Percentiles rank a stretch among this genome's conserved stretches.
phyloP scores from a whole-genome alignment of 1,139 yeast genomes.

The Diutina mesorugosa region DNA sequence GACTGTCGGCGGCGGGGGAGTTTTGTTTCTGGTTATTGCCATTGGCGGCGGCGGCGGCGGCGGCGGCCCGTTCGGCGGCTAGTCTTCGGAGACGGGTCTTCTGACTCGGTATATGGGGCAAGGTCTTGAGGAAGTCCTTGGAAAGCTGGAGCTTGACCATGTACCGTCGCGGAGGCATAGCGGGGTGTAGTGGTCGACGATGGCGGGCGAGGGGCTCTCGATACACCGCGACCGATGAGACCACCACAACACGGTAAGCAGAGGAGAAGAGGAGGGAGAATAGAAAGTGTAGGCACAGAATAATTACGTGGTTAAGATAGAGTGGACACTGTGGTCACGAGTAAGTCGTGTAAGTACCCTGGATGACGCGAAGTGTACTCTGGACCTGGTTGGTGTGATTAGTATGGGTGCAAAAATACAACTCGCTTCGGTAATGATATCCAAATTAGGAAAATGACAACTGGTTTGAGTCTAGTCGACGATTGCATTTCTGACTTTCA shows the following conservation, averaged over 20 bases:
- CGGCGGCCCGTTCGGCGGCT: slow-evolving; percentile 7
- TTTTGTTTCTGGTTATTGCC: slow-evolving; percentile 14
- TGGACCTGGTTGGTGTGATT: too few species aligned
- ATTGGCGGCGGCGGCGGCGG: slow-evolving; percentile 8
- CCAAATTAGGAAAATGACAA: too few species aligned
- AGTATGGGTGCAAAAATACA: too few species aligned
- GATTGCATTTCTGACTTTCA: too few species aligned
- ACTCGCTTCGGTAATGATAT: too few species aligned
- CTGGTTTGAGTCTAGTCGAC: too few species aligned
- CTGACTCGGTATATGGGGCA: slow-evolving; percentile 24
- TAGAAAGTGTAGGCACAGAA: background rate
- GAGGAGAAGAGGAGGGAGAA: background rate
- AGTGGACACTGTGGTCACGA: too few species aligned
- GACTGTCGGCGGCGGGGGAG: slow-evolving; percentile 5
- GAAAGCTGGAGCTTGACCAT: slow-evolving; percentile 23
- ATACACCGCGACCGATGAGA: background rate
- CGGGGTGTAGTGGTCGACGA: background rate
- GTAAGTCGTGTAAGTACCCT: too few species aligned
- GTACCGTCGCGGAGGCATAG: slow-evolving; percentile 6
- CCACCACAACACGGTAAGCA: background rate
- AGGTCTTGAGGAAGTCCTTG: slow-evolving; percentile 15
- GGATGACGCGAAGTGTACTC: too few species aligned
- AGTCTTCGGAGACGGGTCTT: slow-evolving; percentile 18
- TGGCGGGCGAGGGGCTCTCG: background rate
- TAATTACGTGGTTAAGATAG: too few species aligned